These are phyloP conservation scores for Cryptococcus maquisensis DNA, from an alignment of 1,284 basidiomycete genomes.

Conservation along the genomic window DNA sequence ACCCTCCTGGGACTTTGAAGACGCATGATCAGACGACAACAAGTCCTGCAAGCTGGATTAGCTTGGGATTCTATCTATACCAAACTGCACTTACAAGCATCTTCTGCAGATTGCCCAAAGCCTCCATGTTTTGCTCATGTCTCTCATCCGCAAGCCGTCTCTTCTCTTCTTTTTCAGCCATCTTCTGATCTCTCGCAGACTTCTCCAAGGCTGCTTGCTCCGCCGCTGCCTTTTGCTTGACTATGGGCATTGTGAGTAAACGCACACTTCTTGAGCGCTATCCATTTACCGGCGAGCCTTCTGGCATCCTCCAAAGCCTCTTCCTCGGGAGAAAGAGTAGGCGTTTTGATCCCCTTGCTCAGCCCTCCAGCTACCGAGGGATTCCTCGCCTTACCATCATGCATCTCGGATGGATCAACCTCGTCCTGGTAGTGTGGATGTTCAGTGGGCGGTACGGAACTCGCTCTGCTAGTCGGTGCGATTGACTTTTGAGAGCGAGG, in stretches of 20 bases:
- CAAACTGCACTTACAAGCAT: slow-evolving; percentile 24
- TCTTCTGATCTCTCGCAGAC: slow-evolving; percentile 28
- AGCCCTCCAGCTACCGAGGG: slow-evolving; percentile 3
- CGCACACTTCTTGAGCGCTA: neutral
- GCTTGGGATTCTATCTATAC: neutral
- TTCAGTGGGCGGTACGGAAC: slow-evolving; percentile 1
- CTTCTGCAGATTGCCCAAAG: slow-evolving; percentile 35
- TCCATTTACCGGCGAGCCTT: slow-evolving; percentile 34
- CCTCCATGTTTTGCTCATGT: slow-evolving; percentile 35
- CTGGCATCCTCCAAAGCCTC: slow-evolving; percentile 33
- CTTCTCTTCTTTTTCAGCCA: slow-evolving; percentile 24
- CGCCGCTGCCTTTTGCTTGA: slow-evolving; percentile 39
- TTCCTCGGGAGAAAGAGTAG: slow-evolving; percentile 14
- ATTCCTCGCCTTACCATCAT: neutral
- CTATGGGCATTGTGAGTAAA: slow-evolving; percentile 10
- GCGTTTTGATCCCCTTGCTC: slow-evolving; percentile 21
- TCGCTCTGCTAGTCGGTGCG: slow-evolving; percentile 6
- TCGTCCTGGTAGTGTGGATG: slow-evolving; percentile 1
- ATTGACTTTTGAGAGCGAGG: slow-evolving; percentile 5
- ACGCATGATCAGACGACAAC: slow-evolving; percentile 33
- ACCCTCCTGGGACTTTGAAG: slow-evolving; percentile 24
- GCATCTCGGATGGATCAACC: slow-evolving; percentile 4
- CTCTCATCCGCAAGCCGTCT: slow-evolving; percentile 39
- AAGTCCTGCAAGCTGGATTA: slow-evolving; percentile 23
- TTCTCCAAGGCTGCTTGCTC: slow-evolving; percentile 36